Evolutionary conservation across 1,284 basidiomycete species (phyloP).

Genomic region (Leccinum subrobustum): DNA sequence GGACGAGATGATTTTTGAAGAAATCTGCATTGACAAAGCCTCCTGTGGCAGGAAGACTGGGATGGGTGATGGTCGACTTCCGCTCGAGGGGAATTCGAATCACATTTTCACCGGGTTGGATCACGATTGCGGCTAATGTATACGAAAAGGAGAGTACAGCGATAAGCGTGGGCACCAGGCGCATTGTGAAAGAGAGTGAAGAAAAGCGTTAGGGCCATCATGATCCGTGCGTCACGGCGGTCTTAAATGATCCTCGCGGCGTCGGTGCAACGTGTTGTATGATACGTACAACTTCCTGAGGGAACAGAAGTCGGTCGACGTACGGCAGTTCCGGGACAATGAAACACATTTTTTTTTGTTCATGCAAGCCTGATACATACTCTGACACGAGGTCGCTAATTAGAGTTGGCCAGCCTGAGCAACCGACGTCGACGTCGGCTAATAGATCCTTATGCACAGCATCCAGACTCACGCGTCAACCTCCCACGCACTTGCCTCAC

Average conservation of each 20-base stretch:
- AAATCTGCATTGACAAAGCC: not conserved
- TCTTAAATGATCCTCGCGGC: slow-evolving; percentile 2
- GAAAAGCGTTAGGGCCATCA: not conserved
- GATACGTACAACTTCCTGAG: not conserved
- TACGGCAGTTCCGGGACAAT: not conserved
- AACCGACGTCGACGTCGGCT: not conserved
- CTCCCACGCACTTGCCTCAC: not conserved
- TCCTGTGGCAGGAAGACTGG: not conserved
- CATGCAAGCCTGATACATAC: not conserved
- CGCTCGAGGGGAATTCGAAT: slow-evolving; percentile 26
- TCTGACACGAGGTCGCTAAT: not conserved
- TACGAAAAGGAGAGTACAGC: slow-evolving; percentile 18
- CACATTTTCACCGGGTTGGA: slow-evolving; percentile 1
- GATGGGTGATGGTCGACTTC: slow-evolving; percentile 15
- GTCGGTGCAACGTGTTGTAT: not conserved
- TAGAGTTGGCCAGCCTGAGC: not conserved
- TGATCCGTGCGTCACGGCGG: not conserved
- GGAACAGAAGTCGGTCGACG: not conserved
- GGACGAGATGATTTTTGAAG: slow-evolving; percentile 17
- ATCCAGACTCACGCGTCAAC: no score
- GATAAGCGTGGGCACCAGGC: slow-evolving; percentile 12
- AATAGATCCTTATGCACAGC: not conserved
- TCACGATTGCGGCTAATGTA: not conserved
- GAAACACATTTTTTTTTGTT: not conserved
- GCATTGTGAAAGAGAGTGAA: slow-evolving; percentile 16